phyloP scores from a whole-genome alignment of 768 basidiomycete genomes.

The Chiua virens region DNA sequence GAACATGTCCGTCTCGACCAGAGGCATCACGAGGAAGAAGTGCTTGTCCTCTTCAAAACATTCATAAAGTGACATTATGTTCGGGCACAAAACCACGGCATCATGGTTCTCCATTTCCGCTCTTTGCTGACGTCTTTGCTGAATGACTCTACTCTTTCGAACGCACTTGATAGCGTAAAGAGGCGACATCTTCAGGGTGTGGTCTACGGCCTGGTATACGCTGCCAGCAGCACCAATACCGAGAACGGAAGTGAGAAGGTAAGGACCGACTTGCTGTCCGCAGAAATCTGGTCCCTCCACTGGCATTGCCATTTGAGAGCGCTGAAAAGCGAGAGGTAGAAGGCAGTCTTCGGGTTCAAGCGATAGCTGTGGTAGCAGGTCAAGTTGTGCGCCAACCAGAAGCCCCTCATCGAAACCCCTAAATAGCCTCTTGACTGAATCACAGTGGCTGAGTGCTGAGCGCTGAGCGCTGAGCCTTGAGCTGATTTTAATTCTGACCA shows the following conservation, averaged over 20 bases:
- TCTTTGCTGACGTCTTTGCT: slow-evolving; percentile 56
- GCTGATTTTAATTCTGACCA: no score
- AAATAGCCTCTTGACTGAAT: no score
- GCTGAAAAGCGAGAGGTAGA: no score
- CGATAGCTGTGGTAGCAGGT: no score
- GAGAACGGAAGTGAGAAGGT: slow-evolving; percentile 59
- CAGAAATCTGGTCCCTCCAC: slow-evolving; percentile 38
- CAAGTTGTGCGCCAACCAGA: no score
- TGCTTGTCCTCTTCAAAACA: slow-evolving; percentile 56
- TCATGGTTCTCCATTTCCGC: slow-evolving; percentile 65
- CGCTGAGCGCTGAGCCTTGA: no score
- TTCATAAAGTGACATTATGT: slow-evolving; percentile 67
- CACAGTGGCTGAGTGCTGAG: no score
- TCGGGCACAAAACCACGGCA: slow-evolving; percentile 41
- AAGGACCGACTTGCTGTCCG: slow-evolving; percentile 54
- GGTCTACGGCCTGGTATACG: slow-evolving; percentile 72
- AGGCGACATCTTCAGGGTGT: slow-evolving; percentile 34
- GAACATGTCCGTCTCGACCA: slow-evolving; percentile 66
- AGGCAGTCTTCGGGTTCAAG: no score
- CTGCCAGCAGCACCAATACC: slow-evolving; percentile 77
- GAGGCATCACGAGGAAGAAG: slow-evolving; percentile 68
- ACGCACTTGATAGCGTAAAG: slow-evolving; percentile 78
- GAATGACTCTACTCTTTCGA: slow-evolving; percentile 47
- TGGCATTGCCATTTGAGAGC: no score
- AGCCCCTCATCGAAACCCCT: no score